Evolutionary conservation across 257 asterid genomes (phyloP).

Genomic region (Lavandula angustifolia): DNA sequence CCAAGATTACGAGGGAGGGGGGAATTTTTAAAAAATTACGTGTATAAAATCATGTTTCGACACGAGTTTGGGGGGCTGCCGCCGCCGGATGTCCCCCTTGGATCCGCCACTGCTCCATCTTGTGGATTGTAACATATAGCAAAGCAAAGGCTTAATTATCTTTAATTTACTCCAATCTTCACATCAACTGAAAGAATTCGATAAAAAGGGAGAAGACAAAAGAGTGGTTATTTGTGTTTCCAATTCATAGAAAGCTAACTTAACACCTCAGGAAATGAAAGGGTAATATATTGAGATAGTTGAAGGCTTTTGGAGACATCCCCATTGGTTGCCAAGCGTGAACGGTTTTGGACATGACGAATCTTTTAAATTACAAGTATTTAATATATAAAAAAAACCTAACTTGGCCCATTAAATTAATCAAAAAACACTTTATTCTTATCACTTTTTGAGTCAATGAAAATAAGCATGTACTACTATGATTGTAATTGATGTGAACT

Average conservation of each 20-base stretch:
- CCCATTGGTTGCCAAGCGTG: slow-evolving; percentile 18
- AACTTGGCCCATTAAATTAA: slow-evolving; percentile 22
- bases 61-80: no score
- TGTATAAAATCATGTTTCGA: no score
- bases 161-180: no score
- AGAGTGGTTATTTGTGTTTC: slow-evolving; percentile 13
- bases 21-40: no score
- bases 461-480: slow-evolving; percentile 16
- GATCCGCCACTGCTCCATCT: no score
- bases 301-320: slow-evolving; percentile 13
- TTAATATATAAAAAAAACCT: slow-evolving; percentile 23
- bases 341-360: slow-evolving; percentile 28
- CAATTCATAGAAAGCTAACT: slow-evolving; percentile 28
- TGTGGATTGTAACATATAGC: no score
- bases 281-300: background rate
- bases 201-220: slow-evolving; percentile 2
- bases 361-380: background rate
- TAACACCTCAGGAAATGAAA: slow-evolving; percentile 18
- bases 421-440: slow-evolving; percentile 16
- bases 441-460: slow-evolving; percentile 10
- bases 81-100: no score
- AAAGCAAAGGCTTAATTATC: no score
- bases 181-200: background rate
- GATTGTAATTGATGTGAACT: slow-evolving; percentile 28
- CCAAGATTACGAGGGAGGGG: no score